Evolutionary conservation across 1,139 yeast species (phyloP), one percentile per base, ranked within the genome.

Genomic region (Saccharomyces pastorianus): DNA sequence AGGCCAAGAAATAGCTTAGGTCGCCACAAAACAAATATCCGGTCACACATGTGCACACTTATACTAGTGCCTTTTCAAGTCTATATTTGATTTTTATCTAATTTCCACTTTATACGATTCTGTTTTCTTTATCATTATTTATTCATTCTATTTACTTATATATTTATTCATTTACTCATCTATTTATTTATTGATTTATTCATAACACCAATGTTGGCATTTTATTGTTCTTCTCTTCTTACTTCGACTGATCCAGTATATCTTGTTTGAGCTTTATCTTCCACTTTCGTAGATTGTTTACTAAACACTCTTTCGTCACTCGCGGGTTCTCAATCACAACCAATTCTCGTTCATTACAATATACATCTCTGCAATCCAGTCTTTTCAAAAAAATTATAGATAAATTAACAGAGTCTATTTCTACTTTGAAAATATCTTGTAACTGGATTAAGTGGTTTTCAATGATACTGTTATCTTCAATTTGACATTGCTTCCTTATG

Each of bases 321-420:
- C 26, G 17, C 0, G 51, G 47, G 3, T 50, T 41, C 8, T 46
- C 32, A 20, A 62, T 46, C 4, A 60, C 26, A 2, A 46, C 49
- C 20, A 67, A 52, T 17, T 54, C 55, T 26, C 55, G 55, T 53
- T 67, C 71, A 44, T 53, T 52, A 41, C 58, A 55, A 48, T 66
- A 67, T 0, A 68, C 63, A 54, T 68, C 71, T 48, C 71, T 57
- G 46, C 63, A 54, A 48, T 60, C 66, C 14, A 50, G 47, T 47
- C 60, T 55, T 6, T 56, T 44, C 4, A 34, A 31, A 6, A 67
- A 54, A 3, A 42, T 48, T 1, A 61, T 60, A 1, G 32, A 28
- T 32, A 56, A 48, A 6, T 53, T 53, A 25, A 64, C 60, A 1
- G 66, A 58, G 51, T 68, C 69, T 7, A 67, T 54, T 32, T 54